Percentiles rank a stretch among this genome's conserved stretches.
Conservation (phyloP, 2,329 filamentous ascomycete species). For the Aspergillus sojae region DNA sequence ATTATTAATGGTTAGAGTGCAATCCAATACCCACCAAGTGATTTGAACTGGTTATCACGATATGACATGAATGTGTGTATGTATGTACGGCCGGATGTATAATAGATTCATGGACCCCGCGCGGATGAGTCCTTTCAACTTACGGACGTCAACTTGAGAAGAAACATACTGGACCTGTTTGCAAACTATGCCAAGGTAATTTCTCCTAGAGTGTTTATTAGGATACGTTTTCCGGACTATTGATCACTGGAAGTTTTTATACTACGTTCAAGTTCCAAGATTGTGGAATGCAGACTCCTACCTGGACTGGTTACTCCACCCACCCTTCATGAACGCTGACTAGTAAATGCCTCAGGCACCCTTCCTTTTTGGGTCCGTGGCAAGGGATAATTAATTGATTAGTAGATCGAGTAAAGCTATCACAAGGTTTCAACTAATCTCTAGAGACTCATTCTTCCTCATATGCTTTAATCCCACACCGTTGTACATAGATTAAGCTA, state of each 20-base stretch:
- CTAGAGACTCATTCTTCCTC: background rate
- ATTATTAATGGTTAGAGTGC: conserved; percentile 13
- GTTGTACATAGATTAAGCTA: background rate
- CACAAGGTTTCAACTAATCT: background rate
- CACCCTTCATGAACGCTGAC: too few species aligned
- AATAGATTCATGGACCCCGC: conserved; percentile 4
- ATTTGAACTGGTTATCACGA: conserved; percentile 6
- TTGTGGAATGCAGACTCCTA: background rate
- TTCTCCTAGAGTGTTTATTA: background rate
- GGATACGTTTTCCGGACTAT: background rate
- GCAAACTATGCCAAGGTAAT: background rate
- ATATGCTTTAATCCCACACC: background rate
- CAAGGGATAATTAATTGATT: background rate
- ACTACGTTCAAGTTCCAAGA: background rate
- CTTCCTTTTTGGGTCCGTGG: background rate
- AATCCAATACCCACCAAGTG: conserved; percentile 19
- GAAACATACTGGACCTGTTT: background rate
- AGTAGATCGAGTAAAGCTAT: background rate
- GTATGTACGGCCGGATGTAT: conserved; percentile 2
- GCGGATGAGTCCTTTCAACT: background rate
- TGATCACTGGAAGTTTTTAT: background rate
- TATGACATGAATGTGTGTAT: background rate
- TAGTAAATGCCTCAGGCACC: background rate
- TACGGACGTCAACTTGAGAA: background rate
- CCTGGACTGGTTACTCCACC: background rate